These are phyloP conservation scores for Penstemon davidsonii DNA, from an alignment of 257 asterid genomes.

Conservation along the genomic window DNA sequence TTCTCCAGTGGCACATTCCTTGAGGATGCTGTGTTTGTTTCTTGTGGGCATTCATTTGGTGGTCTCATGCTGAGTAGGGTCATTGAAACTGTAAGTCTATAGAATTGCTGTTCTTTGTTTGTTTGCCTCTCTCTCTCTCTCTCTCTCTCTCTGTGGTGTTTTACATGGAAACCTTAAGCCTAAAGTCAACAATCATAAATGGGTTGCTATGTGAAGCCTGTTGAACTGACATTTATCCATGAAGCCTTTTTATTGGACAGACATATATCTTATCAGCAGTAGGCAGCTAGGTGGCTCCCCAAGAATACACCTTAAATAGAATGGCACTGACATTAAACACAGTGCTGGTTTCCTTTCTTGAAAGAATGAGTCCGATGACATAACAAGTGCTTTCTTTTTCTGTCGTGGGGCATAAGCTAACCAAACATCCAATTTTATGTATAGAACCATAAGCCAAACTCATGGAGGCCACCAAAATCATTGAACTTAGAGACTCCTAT, in stretches of 20 bases:
- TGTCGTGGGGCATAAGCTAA: constrained; percentile 5
- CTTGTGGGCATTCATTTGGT: constrained; percentile 99
- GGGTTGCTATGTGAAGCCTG: neutral
- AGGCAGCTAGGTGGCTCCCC: constrained; percentile 7
- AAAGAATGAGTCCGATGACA: neutral
- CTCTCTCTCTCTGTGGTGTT: constrained; percentile 15
- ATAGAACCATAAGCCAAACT: neutral
- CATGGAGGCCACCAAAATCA: constrained; percentile 17
- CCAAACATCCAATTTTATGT: constrained; percentile 6
- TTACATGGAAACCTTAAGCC: constrained; percentile 11
- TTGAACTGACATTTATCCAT: neutral
- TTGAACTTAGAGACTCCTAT: neutral
- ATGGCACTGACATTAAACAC: neutral
- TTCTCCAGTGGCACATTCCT: constrained; percentile 81
- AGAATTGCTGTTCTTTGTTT: constrained; percentile 16
- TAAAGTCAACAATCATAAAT: constrained; percentile 21
- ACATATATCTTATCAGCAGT: constrained; percentile 20
- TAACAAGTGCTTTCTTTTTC: constrained; percentile 11
- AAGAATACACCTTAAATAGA: constrained; percentile 3
- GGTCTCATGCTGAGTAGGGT: constrained; percentile 88
- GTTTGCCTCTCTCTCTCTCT: neutral
- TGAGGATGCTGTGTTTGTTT: constrained; percentile 91
- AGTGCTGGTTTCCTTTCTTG: neutral
- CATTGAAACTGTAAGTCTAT: constrained; percentile 70
- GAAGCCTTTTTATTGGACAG: constrained; percentile 18